A percentile compares a stretch with the other conserved stretches of the same genome.
phyloP scores from a whole-genome alignment of 495 filamentous ascomycete genomes.

The Peziza echinospora region DNA sequence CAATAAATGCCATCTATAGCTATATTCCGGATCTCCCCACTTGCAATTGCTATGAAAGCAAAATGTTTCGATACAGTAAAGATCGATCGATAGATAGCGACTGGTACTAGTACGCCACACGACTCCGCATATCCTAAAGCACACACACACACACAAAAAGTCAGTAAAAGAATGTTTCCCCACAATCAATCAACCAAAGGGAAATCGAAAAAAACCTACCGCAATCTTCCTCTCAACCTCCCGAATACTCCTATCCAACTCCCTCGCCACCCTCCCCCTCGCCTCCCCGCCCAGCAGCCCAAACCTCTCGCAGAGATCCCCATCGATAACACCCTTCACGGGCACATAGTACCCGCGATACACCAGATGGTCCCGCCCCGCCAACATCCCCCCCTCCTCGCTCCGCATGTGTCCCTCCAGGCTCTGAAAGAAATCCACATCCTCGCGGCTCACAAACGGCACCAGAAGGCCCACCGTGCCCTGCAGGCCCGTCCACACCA shows the following conservation, averaged over 20 bases:
- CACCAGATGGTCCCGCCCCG: slow-evolving; percentile 82
- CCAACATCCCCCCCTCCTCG: slow-evolving; percentile 65
- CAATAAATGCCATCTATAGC: too few species aligned
- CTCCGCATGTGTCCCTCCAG: slow-evolving; percentile 66
- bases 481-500: slow-evolving; percentile 85
- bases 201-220: too few species aligned
- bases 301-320: slow-evolving; percentile 92
- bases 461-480: slow-evolving; percentile 84
- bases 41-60: too few species aligned
- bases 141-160: too few species aligned
- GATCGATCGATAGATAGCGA: too few species aligned
- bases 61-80: too few species aligned
- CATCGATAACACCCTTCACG: slow-evolving; percentile 90
- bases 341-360: slow-evolving; percentile 94
- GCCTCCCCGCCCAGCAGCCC: slow-evolving; percentile 57
- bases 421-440: slow-evolving; percentile 92
- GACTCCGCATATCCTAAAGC: slow-evolving; percentile 75
- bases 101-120: slow-evolving; percentile 76
- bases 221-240: slow-evolving; percentile 93
- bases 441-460: slow-evolving; percentile 72
- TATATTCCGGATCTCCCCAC: too few species aligned
- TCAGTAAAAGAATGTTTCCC: too few species aligned
- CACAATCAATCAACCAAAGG: too few species aligned
- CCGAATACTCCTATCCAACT: slow-evolving; percentile 70
- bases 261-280: slow-evolving; percentile 83